Percentiles rank a stretch among this genome's conserved stretches.
phyloP scores from a whole-genome alignment of 257 asterid species.

The Solanum ahanhuiri region DNA sequence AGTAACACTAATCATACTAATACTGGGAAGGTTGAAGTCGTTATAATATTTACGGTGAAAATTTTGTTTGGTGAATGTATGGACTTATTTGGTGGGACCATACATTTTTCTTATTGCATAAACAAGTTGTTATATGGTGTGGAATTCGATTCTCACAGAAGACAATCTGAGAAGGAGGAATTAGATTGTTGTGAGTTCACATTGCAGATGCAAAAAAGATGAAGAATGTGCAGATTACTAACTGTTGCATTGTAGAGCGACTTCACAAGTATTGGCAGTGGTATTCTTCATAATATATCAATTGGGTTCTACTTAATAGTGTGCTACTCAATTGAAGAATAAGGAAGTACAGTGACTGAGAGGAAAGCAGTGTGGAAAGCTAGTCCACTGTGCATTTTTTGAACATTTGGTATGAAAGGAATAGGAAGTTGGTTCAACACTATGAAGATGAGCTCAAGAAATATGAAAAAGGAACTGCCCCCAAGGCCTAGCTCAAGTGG shows the following conservation, averaged over 20 bases:
- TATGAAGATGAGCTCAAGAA: background rate
- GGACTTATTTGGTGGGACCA: background rate
- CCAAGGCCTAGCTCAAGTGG: too few species aligned
- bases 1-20: background rate
- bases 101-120: background rate
- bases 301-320: background rate
- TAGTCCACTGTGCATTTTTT: background rate
- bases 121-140: background rate
- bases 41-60: background rate
- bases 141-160: background rate
- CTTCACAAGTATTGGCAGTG: background rate
- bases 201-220: background rate
- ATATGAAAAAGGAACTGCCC: background rate
- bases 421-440: background rate
- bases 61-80: background rate
- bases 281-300: background rate
- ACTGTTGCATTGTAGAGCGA: background rate
- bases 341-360: background rate
- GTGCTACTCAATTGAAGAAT: background rate
- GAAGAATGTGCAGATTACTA: background rate
- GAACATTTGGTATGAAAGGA: background rate
- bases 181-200: background rate
- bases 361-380: background rate
- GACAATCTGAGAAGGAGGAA: background rate
- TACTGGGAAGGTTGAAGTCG: background rate